Evolutionary conservation across 1,284 basidiomycete species (phyloP), one percentile per base, ranked within the genome.

Genomic region (Cryptococcus maquisensis): DNA sequence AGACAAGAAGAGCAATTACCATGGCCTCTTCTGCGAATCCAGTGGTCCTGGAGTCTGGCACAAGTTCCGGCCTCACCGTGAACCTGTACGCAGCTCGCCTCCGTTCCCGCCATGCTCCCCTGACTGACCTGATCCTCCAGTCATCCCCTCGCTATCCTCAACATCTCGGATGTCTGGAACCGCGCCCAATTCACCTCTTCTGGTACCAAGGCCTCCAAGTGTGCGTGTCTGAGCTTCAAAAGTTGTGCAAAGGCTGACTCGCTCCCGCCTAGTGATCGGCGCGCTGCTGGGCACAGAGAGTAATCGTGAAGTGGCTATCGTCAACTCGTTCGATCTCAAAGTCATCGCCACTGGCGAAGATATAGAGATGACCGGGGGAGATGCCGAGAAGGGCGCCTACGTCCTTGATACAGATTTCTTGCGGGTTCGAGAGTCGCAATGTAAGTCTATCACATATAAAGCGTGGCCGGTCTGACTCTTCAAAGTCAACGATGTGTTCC

Each of bases 401-500:
- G 49, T 45, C 45, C 76, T 79, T 9, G 88, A 97, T 75, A 83
- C 86, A 62, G 86, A 80, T 5, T 97, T 95, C 73, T 78, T 97
- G 16, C 81, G 84, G 9, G 86, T 86, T 43, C 81, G 96, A 61
- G 83, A 85, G 62, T 90, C 94, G 57, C 93, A 96, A 77, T 98
- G 94, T 95, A 61, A 60, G 87, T 70, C n/a, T 21, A 9, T 3
- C 8, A 13, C 54, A 13, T 21, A 16, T 39, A 18, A 2, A 48
- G 21, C 21, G 15, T n/a, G 16, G 36, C 40, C 54, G 59, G 26
- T 57, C 32, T 49, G 13, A 13, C 9, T 26, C 26, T 42, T 41
- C 42, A 36, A 68, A 97, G 94, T 95, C 81, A 95, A 95, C 72
- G 92, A 97, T 76, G 93, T 97, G 15, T 98, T 98, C 73, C 96